These are phyloP conservation scores for Cyphellophora attinorum DNA, from an alignment of 2,329 filamentous ascomycete genomes.

Conservation along the genomic window DNA sequence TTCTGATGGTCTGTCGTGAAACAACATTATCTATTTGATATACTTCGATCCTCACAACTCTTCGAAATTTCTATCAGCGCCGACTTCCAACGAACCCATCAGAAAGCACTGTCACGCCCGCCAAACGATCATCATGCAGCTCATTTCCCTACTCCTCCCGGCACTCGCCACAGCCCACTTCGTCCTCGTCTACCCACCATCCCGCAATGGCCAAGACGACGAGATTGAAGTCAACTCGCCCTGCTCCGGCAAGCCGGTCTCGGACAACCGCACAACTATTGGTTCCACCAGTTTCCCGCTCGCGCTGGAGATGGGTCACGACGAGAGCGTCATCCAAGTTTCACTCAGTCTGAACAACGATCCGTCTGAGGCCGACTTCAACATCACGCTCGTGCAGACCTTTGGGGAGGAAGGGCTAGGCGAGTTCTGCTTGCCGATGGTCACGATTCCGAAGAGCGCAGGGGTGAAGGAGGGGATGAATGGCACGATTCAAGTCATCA, in stretches of 20 bases:
- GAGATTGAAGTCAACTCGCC: constrained; percentile 36
- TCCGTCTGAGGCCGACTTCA: constrained; percentile 49
- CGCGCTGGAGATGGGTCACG: constrained; percentile 43
- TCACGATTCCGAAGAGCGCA: constrained; percentile 28
- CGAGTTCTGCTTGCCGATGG: constrained; percentile 54
- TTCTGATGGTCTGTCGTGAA: no score
- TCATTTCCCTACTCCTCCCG: constrained; percentile 30
- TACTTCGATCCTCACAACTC: no score
- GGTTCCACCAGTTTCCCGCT: constrained; percentile 39
- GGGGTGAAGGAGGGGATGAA: constrained; percentile 49
- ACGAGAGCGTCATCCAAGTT: constrained; percentile 42
- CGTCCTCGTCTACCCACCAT: constrained; percentile 40
- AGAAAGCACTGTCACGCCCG: no score
- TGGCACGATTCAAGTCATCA: constrained; percentile 61
- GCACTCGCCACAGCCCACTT: constrained; percentile 46
- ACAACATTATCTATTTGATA: no score
- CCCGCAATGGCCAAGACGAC: constrained; percentile 36
- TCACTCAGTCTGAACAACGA: constrained; percentile 44
- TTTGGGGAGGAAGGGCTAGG: constrained; percentile 52
- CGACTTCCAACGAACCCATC: no score
- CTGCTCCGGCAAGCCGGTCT: constrained; percentile 40
- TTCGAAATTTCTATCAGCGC: no score
- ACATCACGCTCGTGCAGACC: constrained; percentile 55
- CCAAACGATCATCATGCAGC: constrained; percentile 19
- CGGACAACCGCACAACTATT: constrained; percentile 38